Conservation (phyloP, 1,139 yeast genomes). For the Suhomyces bokatorum region DNA sequence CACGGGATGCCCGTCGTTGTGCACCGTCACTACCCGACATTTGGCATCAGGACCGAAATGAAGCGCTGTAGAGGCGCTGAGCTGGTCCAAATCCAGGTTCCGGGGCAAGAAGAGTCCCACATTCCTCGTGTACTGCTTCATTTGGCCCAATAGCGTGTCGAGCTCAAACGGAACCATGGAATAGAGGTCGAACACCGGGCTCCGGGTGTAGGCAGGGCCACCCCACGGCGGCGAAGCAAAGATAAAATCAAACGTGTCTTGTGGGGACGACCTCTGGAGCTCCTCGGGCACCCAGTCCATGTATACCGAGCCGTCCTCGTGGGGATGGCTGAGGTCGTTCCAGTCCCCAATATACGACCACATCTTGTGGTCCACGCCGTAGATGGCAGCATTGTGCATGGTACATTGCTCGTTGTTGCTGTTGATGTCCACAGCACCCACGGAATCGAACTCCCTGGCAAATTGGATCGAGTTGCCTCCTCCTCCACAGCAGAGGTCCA, state of each 20-base stretch:
- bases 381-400: slow-evolving; percentile 67
- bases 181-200: slow-evolving; percentile 17
- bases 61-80: slow-evolving; percentile 46
- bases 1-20: slow-evolving; percentile 44
- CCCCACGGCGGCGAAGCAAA: slow-evolving; percentile 98
- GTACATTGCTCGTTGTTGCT: slow-evolving; percentile 66
- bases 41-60: slow-evolving; percentile 46
- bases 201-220: slow-evolving; percentile 65
- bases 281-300: slow-evolving; percentile 34
- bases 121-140: slow-evolving; percentile 47
- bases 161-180: slow-evolving; percentile 52
- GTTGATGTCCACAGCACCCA: slow-evolving; percentile 69
- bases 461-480: slow-evolving; percentile 93
- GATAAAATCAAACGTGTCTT: slow-evolving; percentile 56
- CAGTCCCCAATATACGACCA: slow-evolving; percentile 58
- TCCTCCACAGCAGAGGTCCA: slow-evolving; percentile 92
- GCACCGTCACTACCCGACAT: slow-evolving; percentile 51
- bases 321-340: slow-evolving; percentile 36
- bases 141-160: slow-evolving; percentile 42
- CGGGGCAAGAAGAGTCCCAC: slow-evolving; percentile 77
- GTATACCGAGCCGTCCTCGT: slow-evolving; percentile 18
- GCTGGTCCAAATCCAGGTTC: slow-evolving; percentile 60
- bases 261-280: slow-evolving; percentile 16
- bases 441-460: slow-evolving; percentile 57
- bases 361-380: slow-evolving; percentile 55